Conservation (phyloP, 2,329 filamentous ascomycete genomes). For the Furcasterigmium sp. region DNA sequence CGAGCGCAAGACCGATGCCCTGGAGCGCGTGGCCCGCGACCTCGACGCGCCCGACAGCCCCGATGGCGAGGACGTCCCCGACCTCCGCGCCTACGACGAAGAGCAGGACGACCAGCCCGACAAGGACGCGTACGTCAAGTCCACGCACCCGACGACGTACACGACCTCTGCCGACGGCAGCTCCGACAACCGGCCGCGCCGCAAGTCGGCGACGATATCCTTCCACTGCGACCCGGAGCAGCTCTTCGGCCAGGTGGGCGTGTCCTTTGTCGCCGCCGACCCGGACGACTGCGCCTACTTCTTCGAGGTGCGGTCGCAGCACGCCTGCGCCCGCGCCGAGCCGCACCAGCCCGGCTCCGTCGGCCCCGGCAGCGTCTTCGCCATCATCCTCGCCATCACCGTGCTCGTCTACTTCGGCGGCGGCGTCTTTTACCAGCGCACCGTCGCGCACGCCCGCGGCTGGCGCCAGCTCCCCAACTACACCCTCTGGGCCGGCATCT, state of each 20-base stretch:
- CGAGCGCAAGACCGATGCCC: constrained; percentile 28
- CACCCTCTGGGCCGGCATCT: constrained; percentile 83
- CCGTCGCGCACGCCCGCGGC: constrained; percentile 87
- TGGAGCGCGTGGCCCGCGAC: constrained; percentile 1
- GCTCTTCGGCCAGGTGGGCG: constrained; percentile 57
- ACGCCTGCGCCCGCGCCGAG: constrained; percentile 67
- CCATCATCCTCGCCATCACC: constrained; percentile 73
- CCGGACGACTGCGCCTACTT: constrained; percentile 92
- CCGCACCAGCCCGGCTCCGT: constrained; percentile 68
- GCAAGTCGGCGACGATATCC: constrained; percentile 82
- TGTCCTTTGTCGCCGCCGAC: constrained; percentile 78
- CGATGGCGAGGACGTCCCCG: not conserved
- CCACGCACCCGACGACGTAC: not conserved
- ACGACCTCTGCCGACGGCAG: constrained; percentile 18
- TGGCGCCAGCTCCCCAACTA: constrained; percentile 97
- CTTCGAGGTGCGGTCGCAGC: constrained; percentile 83
- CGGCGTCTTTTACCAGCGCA: constrained; percentile 92
- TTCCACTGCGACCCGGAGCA: constrained; percentile 89
- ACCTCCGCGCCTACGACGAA: constrained; percentile 17
- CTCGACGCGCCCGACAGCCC: constrained; percentile 12
- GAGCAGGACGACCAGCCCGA: constrained; percentile 27
- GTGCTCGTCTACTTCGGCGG: constrained; percentile 86
- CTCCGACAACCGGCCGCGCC: constrained; percentile 32
- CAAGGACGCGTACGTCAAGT: constrained; percentile 15
- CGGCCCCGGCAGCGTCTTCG: constrained; percentile 73